phyloP scores from a whole-genome alignment of 1,139 yeast species.

The Pichia sp. region DNA sequence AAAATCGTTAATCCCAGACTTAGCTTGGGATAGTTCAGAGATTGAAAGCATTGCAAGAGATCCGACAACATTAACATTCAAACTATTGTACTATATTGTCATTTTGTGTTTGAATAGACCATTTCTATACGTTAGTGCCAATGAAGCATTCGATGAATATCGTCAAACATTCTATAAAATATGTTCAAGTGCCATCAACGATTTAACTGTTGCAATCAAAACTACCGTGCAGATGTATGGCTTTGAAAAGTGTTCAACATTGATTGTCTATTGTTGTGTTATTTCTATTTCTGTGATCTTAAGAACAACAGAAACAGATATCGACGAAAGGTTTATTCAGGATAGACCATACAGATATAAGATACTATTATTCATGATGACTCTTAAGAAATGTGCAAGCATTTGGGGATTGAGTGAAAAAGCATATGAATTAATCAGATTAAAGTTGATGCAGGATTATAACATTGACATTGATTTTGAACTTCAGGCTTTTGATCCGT shows the following conservation, averaged over 20 bases:
- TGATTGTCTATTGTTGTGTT: conserved; percentile 48
- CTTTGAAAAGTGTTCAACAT: conserved; percentile 42
- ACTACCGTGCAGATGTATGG: conserved; percentile 36
- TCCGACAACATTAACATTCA: conserved; percentile 47
- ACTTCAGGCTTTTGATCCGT: conserved; percentile 1
- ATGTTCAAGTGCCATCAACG: conserved; percentile 31
- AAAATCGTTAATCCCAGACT: conserved; percentile 45
- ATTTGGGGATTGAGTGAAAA: conserved; percentile 53
- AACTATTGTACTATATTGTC: conserved; percentile 57
- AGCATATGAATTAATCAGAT: conserved; percentile 41
- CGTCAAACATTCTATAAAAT: conserved; percentile 20
- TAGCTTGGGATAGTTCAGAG: conserved; percentile 48
- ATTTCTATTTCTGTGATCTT: conserved; percentile 46
- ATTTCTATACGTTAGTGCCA: conserved; percentile 37
- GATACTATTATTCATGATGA: conserved; percentile 40
- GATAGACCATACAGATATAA: conserved; percentile 22
- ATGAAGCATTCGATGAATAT: conserved; percentile 1
- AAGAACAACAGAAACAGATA: conserved; percentile 32
- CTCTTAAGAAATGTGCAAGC: conserved; percentile 41
- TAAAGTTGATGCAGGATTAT: conserved; percentile 12
- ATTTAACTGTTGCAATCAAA: conserved; percentile 36
- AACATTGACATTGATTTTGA: conserved; percentile 3
- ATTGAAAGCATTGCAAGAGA: conserved; percentile 46
- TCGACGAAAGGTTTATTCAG: conserved; percentile 33
- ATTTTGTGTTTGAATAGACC: conserved; percentile 59